Percentiles rank a stretch among this genome's conserved stretches.
phyloP scores from a whole-genome alignment of 495 filamentous ascomycete genomes.

The Bombardia bombarda region DNA sequence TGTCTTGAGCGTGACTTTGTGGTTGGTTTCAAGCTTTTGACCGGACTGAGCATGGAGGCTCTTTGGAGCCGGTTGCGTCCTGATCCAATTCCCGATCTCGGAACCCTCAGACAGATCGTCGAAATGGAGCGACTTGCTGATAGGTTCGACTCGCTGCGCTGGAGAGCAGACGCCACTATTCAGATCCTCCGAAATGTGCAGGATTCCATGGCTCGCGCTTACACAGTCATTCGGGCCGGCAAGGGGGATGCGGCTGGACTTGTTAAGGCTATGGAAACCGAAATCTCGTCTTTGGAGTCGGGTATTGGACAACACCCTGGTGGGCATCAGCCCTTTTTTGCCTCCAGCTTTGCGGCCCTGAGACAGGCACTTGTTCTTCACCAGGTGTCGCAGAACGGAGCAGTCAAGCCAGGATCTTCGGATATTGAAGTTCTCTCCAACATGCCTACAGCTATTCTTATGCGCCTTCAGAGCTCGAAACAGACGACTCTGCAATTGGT shows the following conservation, averaged over 20 bases:
- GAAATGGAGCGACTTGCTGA: constrained; percentile 62
- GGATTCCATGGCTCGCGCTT: constrained; percentile 43
- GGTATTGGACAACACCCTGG: constrained; percentile 31
- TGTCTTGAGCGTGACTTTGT: constrained; percentile 35
- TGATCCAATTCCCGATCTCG: constrained; percentile 28
- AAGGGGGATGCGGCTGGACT: constrained; percentile 35
- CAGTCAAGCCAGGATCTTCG: constrained; percentile 9
- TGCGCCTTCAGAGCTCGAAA: constrained; percentile 34
- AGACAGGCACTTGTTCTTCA: constrained; percentile 52
- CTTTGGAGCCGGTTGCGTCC: constrained; percentile 73
- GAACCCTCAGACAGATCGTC: constrained; percentile 46
- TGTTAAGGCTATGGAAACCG: constrained; percentile 43
- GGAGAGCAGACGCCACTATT: constrained; percentile 38
- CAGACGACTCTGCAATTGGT: constrained; percentile 33
- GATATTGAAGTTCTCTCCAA: constrained; percentile 39
- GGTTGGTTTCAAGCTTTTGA: constrained; percentile 52
- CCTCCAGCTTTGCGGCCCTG: constrained; percentile 56
- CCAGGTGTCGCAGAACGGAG: constrained; percentile 14
- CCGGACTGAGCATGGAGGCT: constrained; percentile 74
- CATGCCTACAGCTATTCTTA: constrained; percentile 33
- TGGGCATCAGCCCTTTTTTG: constrained; percentile 46
- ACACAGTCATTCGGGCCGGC: constrained; percentile 36
- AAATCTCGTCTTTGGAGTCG: constrained; percentile 48
- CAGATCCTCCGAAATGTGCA: constrained; percentile 38
- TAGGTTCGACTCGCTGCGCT: constrained; percentile 60